Conservation (phyloP, 2,329 filamentous ascomycete species). For the Capronia coronata region DNA sequence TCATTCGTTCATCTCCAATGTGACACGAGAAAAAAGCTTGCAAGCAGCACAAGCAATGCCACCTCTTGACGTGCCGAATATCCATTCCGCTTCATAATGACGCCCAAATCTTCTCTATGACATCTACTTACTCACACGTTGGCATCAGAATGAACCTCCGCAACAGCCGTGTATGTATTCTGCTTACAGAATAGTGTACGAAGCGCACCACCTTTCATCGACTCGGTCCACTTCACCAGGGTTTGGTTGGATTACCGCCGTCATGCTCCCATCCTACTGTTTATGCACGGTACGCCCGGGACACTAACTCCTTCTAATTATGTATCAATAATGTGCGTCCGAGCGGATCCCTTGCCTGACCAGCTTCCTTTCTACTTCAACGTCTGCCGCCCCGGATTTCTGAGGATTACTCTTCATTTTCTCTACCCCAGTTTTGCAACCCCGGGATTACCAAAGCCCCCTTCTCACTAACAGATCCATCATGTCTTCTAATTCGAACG, state of each 20-base stretch:
- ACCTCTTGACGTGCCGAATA: slow-evolving; percentile 2
- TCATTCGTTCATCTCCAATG: slow-evolving; percentile 2
- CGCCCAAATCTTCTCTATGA: neutral
- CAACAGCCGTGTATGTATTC: neutral
- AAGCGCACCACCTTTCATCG: neutral
- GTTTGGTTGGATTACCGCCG: neutral
- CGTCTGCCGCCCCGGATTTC: neutral
- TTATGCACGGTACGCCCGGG: neutral
- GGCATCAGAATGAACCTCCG: too few relatives aligned
- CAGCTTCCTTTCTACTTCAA: neutral
- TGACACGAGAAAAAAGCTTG: slow-evolving; percentile 7
- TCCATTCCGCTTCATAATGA: slow-evolving; percentile 1
- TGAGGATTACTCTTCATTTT: slow-evolving; percentile 7
- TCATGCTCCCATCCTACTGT: neutral
- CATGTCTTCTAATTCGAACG: neutral
- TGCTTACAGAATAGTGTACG: neutral
- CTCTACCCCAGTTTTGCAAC: neutral
- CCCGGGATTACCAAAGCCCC: neutral
- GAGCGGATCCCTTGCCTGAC: neutral
- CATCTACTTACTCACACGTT: neutral
- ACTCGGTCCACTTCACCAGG: neutral
- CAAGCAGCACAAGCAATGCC: slow-evolving; percentile 11
- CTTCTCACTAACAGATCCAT: neutral
- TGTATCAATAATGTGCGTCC: neutral
- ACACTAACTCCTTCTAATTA: neutral